These are phyloP conservation scores for Starmera quercuum DNA, from an alignment of 805 yeast species.

Conservation along the genomic window DNA sequence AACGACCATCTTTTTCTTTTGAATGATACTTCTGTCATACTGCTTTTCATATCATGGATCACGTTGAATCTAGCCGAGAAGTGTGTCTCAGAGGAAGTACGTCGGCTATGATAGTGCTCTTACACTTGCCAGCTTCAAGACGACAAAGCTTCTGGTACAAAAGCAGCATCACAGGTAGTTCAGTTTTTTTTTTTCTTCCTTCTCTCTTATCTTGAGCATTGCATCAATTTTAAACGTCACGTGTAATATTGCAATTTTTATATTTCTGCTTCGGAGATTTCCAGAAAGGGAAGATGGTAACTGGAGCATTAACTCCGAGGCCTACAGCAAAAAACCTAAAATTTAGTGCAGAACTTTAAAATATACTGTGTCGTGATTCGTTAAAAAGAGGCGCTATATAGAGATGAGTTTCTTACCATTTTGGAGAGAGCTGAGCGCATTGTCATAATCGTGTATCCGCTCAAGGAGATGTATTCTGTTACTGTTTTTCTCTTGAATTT, in stretches of 20 bases:
- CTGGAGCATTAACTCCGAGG: too few species aligned
- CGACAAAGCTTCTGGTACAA: neutral
- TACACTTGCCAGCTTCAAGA: too few species aligned
- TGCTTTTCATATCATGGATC: too few species aligned
- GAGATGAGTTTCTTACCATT: neutral
- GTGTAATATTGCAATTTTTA: too few species aligned
- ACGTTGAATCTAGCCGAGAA: too few species aligned
- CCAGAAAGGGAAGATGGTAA: too few species aligned
- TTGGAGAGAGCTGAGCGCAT: neutral
- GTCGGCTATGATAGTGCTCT: too few species aligned
- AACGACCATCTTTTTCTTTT: constrained; percentile 49
- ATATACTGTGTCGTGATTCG: neutral
- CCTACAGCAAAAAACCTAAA: too few species aligned
- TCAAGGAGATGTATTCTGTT: neutral
- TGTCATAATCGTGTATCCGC: neutral
- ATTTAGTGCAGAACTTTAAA: neutral
- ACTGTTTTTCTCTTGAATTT: neutral
- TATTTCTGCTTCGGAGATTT: too few species aligned
- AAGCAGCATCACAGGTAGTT: neutral
- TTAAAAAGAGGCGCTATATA: neutral
- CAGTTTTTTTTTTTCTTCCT: neutral
- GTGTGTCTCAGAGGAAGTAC: too few species aligned
- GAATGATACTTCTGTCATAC: too few species aligned
- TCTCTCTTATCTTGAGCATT: neutral
- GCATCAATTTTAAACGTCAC: too few species aligned